These are phyloP conservation scores for Erodium texanum DNA, from an alignment of 441 rosid genomes.

Conservation along the genomic window DNA sequence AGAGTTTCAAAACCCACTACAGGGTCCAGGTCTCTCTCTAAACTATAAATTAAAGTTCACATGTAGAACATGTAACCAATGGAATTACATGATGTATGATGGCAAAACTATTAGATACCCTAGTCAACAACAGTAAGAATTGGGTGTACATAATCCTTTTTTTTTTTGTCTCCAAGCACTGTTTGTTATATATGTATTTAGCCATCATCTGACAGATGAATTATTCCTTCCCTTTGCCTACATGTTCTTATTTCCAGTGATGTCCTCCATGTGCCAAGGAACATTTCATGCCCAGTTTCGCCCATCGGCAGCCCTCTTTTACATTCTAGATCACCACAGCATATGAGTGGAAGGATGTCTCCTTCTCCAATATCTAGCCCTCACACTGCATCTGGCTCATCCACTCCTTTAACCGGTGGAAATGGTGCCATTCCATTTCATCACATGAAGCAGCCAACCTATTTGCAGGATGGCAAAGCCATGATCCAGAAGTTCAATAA, in stretches of 20 bases:
- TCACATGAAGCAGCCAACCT: constrained; percentile 39
- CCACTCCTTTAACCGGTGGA: constrained; percentile 48
- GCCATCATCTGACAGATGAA: background rate
- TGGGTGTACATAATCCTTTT: background rate
- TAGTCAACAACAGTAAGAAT: background rate
- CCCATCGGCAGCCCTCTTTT: constrained; percentile 49
- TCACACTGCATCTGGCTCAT: constrained; percentile 44
- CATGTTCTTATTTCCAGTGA: constrained; percentile 24
- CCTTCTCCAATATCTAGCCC: constrained; percentile 57
- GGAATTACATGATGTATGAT: background rate
- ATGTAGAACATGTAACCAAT: background rate
- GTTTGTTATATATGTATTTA: too few species aligned
- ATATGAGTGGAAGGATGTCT: constrained; percentile 44
- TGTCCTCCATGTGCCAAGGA: constrained; percentile 35
- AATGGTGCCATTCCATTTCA: constrained; percentile 48
- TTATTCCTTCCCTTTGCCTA: background rate
- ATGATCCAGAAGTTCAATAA: constrained; percentile 36
- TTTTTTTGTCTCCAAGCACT: too few species aligned
- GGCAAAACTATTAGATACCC: background rate
- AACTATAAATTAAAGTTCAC: background rate
- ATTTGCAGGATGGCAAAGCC: constrained; percentile 49
- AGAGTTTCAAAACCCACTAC: constrained; percentile 31
- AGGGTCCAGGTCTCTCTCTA: constrained; percentile 33
- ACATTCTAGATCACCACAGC: constrained; percentile 43
- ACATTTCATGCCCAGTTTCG: constrained; percentile 47